These are phyloP conservation scores for Elsinoe ampelina DNA, from an alignment of 2,329 filamentous ascomycete species.

Conservation along the genomic window DNA sequence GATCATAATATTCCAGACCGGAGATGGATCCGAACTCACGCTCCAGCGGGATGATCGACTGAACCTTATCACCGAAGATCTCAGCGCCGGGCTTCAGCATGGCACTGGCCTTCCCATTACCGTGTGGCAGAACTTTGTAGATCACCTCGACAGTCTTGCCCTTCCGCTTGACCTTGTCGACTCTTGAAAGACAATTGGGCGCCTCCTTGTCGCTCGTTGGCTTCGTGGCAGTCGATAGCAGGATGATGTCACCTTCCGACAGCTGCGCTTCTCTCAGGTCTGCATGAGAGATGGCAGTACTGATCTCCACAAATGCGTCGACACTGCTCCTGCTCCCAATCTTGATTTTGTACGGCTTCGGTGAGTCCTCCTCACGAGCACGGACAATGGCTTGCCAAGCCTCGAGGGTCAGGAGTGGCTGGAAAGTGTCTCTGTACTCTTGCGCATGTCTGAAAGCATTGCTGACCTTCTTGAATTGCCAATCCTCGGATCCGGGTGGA, in stretches of 20 bases:
- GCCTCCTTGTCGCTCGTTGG: constrained; percentile 58
- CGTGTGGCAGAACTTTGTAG: constrained; percentile 63
- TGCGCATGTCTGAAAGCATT: constrained; percentile 66
- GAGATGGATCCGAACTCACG: constrained; percentile 88
- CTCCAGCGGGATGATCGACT: constrained; percentile 88
- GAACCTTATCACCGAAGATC: constrained; percentile 71
- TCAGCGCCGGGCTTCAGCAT: constrained; percentile 58
- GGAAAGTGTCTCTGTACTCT: constrained; percentile 82
- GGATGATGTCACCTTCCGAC: constrained; percentile 77
- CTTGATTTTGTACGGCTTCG: constrained; percentile 77
- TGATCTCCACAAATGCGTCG: constrained; percentile 87
- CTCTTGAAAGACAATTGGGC: constrained; percentile 76
- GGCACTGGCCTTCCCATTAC: constrained; percentile 12
- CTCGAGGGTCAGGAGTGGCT: constrained; percentile 81
- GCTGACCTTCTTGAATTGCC: constrained; percentile 65
- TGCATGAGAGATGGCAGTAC: constrained; percentile 63
- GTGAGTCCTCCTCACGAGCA: constrained; percentile 73
- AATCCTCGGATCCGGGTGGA: constrained; percentile 62
- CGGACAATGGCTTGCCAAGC: constrained; percentile 93
- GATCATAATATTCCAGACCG: constrained; percentile 87
- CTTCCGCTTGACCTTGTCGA: constrained; percentile 72
- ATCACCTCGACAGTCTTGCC: constrained; percentile 74
- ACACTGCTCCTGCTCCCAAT: constrained; percentile 81
- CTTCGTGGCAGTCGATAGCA: constrained; percentile 65
- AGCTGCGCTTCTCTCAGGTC: constrained; percentile 64